Base-by-base conservation (phyloP, 2,329 filamentous ascomycete species). In the Diplodia corticola region DNA sequence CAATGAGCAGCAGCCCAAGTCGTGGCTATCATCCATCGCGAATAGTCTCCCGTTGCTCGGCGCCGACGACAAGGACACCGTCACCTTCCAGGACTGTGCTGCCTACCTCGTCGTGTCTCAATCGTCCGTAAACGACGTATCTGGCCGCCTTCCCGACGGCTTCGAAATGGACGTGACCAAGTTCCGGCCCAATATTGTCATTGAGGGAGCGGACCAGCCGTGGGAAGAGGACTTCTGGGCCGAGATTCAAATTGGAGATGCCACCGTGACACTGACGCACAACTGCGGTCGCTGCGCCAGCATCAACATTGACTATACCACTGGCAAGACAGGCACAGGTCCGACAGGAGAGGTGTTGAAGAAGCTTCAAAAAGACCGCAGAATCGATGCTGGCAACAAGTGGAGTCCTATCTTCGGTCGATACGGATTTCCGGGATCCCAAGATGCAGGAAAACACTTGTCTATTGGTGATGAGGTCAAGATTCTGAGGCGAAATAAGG, bases 21-120 rank as follows among this genome's bases (percentile, higher is more conserved):
- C 70, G 68, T 80, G 76, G 77, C 72, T 76, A 30, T 76, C 72
- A 37, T 70, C 64, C 65, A 71, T 76, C 53, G 67, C 68, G 37
- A 71, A 67, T 59, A 73, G 63, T 69, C 70, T 68, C 49, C 64
- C 64, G 10, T 20, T 65, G 67, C 59, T 35, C n/a, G 51, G 44
- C 54, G 54, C 63, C 5, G 67, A 54, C 20, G 60, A 53, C 35
- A 67, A 73, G 28, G 68, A 72, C n/a, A 63, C 73, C 24, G 83
- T 94, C 50, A 86, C 85, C 2, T 95, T 94, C 77, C 86, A 88
- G 46, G 91, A 95, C 76, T 86, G 86, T 69, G 91, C 91, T 1
- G 89, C 91, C 0, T 91, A 90, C 74, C 84, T 97, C 15, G 77
- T 97, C 26, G 84, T 89, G 5, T 91, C 88, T 0, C 83, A 88